Percentiles rank a stretch among this genome's conserved stretches.
phyloP scores from a whole-genome alignment of 2,329 filamentous ascomycete genomes.

The Nemania sp. region DNA sequence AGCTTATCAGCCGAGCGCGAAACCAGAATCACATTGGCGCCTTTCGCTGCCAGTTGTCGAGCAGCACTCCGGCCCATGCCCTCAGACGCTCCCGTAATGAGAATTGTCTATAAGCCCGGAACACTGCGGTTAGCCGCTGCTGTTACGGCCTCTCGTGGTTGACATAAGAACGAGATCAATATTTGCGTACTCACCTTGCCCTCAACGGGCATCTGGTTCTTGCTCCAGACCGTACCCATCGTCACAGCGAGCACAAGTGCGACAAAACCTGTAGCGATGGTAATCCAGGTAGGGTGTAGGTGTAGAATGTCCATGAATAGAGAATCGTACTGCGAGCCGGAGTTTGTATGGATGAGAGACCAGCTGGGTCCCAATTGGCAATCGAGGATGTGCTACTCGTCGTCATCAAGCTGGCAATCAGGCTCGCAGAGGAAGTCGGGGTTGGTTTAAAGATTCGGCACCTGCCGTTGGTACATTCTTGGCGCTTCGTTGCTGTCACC shows the following conservation, averaged over 20 bases:
- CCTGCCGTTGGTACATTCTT: too few species aligned
- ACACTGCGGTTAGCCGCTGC: constrained; percentile 16
- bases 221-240: constrained; percentile 71
- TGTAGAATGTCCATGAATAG: constrained; percentile 28
- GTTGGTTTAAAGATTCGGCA: too few species aligned
- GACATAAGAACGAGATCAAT: background rate
- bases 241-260: constrained; percentile 43
- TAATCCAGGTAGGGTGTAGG: constrained; percentile 25
- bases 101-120: constrained; percentile 67
- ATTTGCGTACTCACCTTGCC: constrained; percentile 65
- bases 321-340: background rate
- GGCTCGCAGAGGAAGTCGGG: background rate
- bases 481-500: too few species aligned
- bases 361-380: background rate
- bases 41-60: constrained; percentile 74
- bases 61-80: constrained; percentile 84
- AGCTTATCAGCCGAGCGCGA: constrained; percentile 78
- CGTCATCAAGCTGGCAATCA: too few species aligned
- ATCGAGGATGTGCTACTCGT: too few species aligned
- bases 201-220: constrained; percentile 81
- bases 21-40: constrained; percentile 84
- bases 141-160: background rate
- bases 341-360: constrained; percentile 1
- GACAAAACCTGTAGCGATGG: constrained; percentile 36
- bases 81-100: constrained; percentile 90